A percentile compares a stretch with the other conserved stretches of the same genome.
phyloP scores from a whole-genome alignment of 768 basidiomycete species.

The Amanita inopinata region DNA sequence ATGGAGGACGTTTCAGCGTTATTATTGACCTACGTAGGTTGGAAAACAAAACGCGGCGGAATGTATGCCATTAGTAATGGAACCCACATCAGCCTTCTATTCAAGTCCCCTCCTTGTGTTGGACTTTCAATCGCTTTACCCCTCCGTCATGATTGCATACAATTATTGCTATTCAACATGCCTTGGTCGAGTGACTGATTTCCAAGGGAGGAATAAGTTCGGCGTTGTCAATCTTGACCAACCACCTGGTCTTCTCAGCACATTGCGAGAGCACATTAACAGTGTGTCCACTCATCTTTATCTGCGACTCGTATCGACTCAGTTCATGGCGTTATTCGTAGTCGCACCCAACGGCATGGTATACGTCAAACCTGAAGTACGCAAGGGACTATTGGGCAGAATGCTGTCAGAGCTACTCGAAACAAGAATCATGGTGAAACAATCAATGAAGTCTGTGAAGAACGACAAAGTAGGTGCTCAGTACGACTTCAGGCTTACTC shows the following conservation, averaged over 20 bases:
- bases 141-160: conserved; percentile 97
- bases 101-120: conserved; percentile 86
- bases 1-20: conserved; percentile 1
- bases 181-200: conserved; percentile 78
- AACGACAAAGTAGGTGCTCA: conserved; percentile 55
- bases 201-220: conserved; percentile 81
- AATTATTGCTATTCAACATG: conserved; percentile 98
- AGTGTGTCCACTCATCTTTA: conserved; percentile 32
- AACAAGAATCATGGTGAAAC: conserved; percentile 96
- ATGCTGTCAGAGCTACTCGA: conserved; percentile 92
- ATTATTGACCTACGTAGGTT: conserved; percentile 45
- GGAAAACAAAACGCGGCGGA: conserved; percentile 94
- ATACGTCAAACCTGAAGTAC: conserved; percentile 78
- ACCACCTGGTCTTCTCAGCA: conserved; percentile 56
- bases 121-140: conserved; percentile 95
- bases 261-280: conserved; percentile 66
- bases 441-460: conserved; percentile 80
- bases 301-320: not conserved
- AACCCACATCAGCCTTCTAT: conserved; percentile 89
- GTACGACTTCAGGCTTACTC: conserved; percentile 3
- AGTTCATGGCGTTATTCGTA: conserved; percentile 19
- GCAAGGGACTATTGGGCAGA: conserved; percentile 77
- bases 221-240: conserved; percentile 71
- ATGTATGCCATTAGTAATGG: conserved; percentile 92
- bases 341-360: conserved; percentile 95